phyloP scores from a whole-genome alignment of 352 stramenopile species.

The Pythium monospermum region DNA sequence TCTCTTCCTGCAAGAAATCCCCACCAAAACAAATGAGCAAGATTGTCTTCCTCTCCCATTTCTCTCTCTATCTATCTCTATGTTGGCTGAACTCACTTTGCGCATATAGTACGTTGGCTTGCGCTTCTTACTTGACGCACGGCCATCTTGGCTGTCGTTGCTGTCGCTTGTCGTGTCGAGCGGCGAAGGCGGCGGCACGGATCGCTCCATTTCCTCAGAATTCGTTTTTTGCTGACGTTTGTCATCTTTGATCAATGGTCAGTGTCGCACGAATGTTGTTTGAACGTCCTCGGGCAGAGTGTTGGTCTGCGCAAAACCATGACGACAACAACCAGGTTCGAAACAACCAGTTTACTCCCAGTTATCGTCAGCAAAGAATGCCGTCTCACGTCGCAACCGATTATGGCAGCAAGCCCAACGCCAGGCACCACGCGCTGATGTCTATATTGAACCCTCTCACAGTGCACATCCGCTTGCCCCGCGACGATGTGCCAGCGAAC shows the following conservation, averaged over 20 bases:
- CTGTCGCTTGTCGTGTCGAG: constrained; percentile 5
- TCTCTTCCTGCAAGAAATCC: constrained; percentile 2
- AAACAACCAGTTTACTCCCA: too few species aligned
- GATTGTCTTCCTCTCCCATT: too few species aligned
- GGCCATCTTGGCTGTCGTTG: background rate
- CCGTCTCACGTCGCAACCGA: background rate
- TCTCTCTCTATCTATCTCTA: too few species aligned
- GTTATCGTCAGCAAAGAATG: background rate
- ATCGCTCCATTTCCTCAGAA: background rate
- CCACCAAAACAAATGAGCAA: background rate
- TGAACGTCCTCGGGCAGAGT: too few species aligned
- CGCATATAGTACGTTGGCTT: constrained; percentile 14
- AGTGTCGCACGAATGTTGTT: too few species aligned
- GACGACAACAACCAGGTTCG: background rate
- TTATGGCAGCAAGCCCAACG: background rate
- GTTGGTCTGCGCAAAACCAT: background rate
- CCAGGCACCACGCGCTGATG: background rate
- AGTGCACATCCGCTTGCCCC: background rate
- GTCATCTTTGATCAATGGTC: background rate
- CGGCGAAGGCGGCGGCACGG: background rate
- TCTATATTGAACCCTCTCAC: background rate
- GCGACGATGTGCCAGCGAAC: background rate
- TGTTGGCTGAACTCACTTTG: constrained; percentile 12
- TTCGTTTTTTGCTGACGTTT: background rate
- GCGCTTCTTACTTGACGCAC: constrained; percentile 5